phyloP scores from a whole-genome alignment of 805 yeast species.

The Huiozyma sinensis region DNA sequence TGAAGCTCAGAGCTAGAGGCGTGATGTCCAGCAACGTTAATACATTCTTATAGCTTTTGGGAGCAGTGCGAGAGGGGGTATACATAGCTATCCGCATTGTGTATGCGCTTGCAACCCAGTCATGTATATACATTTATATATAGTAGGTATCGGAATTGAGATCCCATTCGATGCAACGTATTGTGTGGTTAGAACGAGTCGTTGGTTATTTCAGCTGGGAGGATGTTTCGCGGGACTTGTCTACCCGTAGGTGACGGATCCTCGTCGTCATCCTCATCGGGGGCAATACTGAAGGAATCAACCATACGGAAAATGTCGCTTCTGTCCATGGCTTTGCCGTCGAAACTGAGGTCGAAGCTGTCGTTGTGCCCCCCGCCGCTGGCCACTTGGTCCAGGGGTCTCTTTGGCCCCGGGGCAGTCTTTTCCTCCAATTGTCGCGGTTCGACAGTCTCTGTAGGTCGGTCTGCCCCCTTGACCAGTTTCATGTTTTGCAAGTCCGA shows the following conservation, averaged over 20 bases:
- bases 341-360: conserved; percentile 34
- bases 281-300: conserved; percentile 29
- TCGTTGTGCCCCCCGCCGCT: conserved; percentile 8
- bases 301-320: conserved; percentile 33
- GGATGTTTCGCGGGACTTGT: conserved; percentile 3
- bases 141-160: neutral
- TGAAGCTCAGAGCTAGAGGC: conserved; percentile 17
- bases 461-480: no score
- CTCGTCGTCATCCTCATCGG: conserved; percentile 26
- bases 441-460: neutral
- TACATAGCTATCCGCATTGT: no score
- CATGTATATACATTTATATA: neutral
- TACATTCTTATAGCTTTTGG: neutral
- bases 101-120: neutral
- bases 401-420: neutral
- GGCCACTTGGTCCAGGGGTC: no score
- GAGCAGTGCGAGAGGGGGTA: neutral
- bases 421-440: neutral
- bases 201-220: conserved; percentile 11
- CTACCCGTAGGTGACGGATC: neutral
- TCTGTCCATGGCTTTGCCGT: conserved; percentile 36
- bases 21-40: conserved; percentile 7
- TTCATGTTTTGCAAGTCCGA: no score
- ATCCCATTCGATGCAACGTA: neutral
- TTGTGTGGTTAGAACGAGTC: neutral